Evolutionary conservation across 768 basidiomycete species (phyloP).

Genomic region (Boletus tylopilopsis): DNA sequence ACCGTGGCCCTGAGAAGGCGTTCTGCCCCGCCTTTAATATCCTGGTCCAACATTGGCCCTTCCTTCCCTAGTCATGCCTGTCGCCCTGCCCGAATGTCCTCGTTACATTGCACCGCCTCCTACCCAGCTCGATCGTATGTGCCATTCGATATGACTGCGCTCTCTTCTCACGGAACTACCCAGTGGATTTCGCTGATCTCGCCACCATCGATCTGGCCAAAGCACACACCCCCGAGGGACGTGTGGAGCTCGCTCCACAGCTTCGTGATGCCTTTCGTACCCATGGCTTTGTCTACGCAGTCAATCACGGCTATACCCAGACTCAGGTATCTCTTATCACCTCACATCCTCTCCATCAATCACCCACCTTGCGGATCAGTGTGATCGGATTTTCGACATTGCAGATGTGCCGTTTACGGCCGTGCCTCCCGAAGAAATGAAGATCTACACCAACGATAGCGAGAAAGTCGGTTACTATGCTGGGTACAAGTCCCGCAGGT

Average conservation of each 20-base stretch:
- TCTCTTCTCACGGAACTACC: constrained; percentile 23
- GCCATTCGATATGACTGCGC: not conserved
- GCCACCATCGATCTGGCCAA: constrained; percentile 49
- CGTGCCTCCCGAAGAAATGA: constrained; percentile 41
- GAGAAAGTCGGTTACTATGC: constrained; percentile 43
- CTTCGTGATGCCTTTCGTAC: constrained; percentile 44
- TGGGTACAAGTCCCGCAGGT: constrained; percentile 47
- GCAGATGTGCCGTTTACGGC: constrained; percentile 42
- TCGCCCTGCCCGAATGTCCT: constrained; percentile 31
- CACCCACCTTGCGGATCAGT: constrained; percentile 29
- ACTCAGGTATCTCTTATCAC: constrained; percentile 26
- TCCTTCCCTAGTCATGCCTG: constrained; percentile 24
- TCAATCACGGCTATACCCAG: constrained; percentile 37
- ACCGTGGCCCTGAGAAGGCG: not conserved
- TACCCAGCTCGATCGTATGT: constrained; percentile 35
- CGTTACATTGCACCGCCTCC: constrained; percentile 32
- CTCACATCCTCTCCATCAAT: not conserved
- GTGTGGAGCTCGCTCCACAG: constrained; percentile 37
- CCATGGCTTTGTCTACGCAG: constrained; percentile 40
- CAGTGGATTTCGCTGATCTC: constrained; percentile 49
- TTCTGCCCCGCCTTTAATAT: not conserved
- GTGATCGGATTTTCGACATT: constrained; percentile 45
- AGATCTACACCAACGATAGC: constrained; percentile 33
- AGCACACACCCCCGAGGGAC: constrained; percentile 37
- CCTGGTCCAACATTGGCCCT: too few species aligned